Conservation (phyloP, 768 basidiomycete species). For the Rhodocollybia butyracea region DNA sequence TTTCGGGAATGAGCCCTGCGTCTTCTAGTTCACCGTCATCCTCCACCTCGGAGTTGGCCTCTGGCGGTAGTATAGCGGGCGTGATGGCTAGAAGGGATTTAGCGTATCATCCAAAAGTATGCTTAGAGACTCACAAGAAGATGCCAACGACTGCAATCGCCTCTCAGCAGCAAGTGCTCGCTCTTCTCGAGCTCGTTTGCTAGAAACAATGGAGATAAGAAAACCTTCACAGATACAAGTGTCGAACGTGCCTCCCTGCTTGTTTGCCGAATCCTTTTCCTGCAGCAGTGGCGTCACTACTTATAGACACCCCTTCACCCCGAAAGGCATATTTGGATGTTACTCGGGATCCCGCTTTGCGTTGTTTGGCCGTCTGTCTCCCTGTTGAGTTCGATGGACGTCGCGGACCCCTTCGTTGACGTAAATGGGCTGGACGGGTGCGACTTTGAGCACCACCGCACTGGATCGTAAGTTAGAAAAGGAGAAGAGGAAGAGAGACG, state of each 20-base stretch:
- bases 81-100: background rate
- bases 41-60: slow-evolving; percentile 17
- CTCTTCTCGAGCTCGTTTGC: slow-evolving; percentile 78
- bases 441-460: slow-evolving; percentile 79
- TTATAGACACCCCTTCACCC: slow-evolving; percentile 53
- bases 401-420: slow-evolving; percentile 34
- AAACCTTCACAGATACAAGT: background rate
- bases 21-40: slow-evolving; percentile 24
- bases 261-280: slow-evolving; percentile 64
- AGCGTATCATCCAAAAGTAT: background rate
- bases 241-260: slow-evolving; percentile 51
- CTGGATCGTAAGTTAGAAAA: slow-evolving; percentile 19
- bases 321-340: slow-evolving; percentile 57
- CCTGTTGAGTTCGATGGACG: slow-evolving; percentile 51
- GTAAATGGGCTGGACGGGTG: slow-evolving; percentile 47
- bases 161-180: slow-evolving; percentile 72
- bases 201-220: slow-evolving; percentile 22
- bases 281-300: slow-evolving; percentile 34
- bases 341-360: slow-evolving; percentile 71
- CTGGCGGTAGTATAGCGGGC: background rate
- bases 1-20: slow-evolving; percentile 37
- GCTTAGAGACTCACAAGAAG: slow-evolving; percentile 11
- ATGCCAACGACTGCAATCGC: slow-evolving; percentile 47
- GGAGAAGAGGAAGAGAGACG: background rate
- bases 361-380: slow-evolving; percentile 59